Percentiles rank a stretch among this genome's conserved stretches.
Evolutionary conservation across 1,139 yeast species (phyloP).

Genomic region (Kodamaea anthophila): DNA sequence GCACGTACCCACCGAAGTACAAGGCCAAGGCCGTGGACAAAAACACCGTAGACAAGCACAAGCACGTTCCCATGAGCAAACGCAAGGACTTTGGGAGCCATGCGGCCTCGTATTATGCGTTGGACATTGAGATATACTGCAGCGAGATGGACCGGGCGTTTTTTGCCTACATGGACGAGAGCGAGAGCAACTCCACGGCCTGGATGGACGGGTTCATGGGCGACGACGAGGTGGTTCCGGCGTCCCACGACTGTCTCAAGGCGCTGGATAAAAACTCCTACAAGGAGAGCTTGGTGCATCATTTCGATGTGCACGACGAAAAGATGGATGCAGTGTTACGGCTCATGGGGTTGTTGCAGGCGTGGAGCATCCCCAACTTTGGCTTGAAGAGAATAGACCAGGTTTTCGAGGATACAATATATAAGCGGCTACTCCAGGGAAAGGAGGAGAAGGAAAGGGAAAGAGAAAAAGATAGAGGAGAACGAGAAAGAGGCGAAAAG

Average conservation of each 20-base stretch:
- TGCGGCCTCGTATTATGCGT: conserved; percentile 62
- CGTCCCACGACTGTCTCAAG: background rate
- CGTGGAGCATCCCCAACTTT: conserved; percentile 5
- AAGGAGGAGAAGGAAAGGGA: conserved; percentile 4
- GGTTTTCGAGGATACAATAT: conserved; percentile 17
- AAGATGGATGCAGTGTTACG: conserved; percentile 9
- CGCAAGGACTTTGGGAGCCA: conserved; percentile 65
- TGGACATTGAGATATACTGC: conserved; percentile 60
- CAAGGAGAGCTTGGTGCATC: conserved; percentile 8
- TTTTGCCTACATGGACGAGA: conserved; percentile 10
- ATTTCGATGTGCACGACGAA: conserved; percentile 11
- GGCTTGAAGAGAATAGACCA: conserved; percentile 13
- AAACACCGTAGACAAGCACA: conserved; percentile 3
- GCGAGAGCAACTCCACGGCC: conserved; percentile 11
- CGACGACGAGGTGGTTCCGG: conserved; percentile 5
- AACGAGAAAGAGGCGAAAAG: too few relatives aligned
- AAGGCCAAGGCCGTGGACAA: conserved; percentile 5
- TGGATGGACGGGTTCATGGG: conserved; percentile 12
- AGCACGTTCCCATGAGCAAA: conserved; percentile 40
- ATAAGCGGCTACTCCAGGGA: conserved; percentile 12
- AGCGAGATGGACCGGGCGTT: conserved; percentile 47
- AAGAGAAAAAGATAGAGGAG: background rate
- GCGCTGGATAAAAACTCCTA: conserved; percentile 1
- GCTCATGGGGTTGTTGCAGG: conserved; percentile 10
- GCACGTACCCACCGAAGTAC: conserved; percentile 60